Percentiles rank a stretch among this genome's conserved stretches.
phyloP scores from a whole-genome alignment of 345 rosid species.

The Moringa oleifera region DNA sequence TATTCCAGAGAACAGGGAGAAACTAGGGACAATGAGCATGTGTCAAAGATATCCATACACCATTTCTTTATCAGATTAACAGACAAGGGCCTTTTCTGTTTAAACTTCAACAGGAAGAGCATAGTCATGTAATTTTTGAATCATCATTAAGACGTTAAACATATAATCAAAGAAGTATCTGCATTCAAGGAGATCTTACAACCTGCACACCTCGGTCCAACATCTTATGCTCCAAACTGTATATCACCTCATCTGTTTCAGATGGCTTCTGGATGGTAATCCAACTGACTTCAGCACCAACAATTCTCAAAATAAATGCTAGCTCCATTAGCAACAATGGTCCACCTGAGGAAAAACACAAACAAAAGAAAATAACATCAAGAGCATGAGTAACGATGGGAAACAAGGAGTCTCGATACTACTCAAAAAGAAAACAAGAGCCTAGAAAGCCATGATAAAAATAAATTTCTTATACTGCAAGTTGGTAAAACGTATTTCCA shows the following conservation, averaged over 20 bases:
- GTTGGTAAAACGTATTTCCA: background rate
- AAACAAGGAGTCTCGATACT: conserved; percentile 1
- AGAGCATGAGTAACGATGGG: conserved; percentile 47
- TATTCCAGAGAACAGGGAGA: no score
- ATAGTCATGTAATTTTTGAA: no score
- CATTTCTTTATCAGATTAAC: no score
- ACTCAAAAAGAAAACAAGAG: conserved; percentile 6
- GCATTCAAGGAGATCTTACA: conserved; percentile 1
- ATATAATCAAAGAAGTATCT: no score
- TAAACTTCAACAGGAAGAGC: no score
- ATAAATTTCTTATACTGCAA: background rate
- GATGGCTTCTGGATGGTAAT: conserved; percentile 66
- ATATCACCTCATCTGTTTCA: conserved; percentile 49
- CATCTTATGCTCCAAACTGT: conserved; percentile 79
- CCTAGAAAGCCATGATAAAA: background rate
- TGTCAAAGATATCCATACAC: no score
- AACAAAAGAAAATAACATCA: background rate
- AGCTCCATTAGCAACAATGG: conserved; percentile 87
- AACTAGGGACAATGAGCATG: no score
- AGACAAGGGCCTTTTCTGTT: no score
- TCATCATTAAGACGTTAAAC: no score
- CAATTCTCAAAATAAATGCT: conserved; percentile 71
- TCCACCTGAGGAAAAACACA: conserved; percentile 43
- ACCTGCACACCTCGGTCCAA: conserved; percentile 86
- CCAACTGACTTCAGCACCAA: conserved; percentile 75